Percentiles rank a stretch among this genome's conserved stretches.
Conservation (phyloP, 108 stramenopile genomes). For the Discostella stelligeroides region DNA sequence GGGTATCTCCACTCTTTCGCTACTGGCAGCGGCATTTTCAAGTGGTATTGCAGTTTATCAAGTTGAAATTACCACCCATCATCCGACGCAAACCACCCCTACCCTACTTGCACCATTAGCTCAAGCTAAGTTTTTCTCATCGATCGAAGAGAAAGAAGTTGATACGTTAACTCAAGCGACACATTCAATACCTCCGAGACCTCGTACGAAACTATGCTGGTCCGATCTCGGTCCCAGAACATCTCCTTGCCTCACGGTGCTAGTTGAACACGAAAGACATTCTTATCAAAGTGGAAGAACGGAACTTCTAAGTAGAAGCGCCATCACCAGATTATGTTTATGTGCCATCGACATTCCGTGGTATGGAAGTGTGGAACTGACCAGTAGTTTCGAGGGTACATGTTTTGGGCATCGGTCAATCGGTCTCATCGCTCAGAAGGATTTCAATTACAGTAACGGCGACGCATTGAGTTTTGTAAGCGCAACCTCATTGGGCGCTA, state of each 20-base stretch:
- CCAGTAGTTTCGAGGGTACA: constrained; percentile 9
- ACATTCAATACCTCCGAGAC: neutral
- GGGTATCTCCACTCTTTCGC: constrained; percentile 44
- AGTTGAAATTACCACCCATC: constrained; percentile 47
- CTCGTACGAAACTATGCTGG: constrained; percentile 37
- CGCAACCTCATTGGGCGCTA: constrained; percentile 7
- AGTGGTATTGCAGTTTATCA: constrained; percentile 76
- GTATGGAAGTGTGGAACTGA: constrained; percentile 42
- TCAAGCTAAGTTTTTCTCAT: constrained; percentile 31
- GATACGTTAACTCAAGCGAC: constrained; percentile 11
- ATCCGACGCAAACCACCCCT: neutral
- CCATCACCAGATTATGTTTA: constrained; percentile 28
- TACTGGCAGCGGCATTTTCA: constrained; percentile 73
- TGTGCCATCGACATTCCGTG: constrained; percentile 53
- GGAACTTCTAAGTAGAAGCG: constrained; percentile 4
- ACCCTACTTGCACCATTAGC: constrained; percentile 33
- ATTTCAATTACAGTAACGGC: constrained; percentile 12
- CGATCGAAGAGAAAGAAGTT: constrained; percentile 9
- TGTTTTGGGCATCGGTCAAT: constrained; percentile 29
- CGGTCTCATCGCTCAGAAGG: constrained; percentile 39
- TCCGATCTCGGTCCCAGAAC: constrained; percentile 51
- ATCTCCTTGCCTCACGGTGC: constrained; percentile 40
- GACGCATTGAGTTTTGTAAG: constrained; percentile 16
- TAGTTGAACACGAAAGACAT: constrained; percentile 16
- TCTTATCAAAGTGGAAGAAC: constrained; percentile 4